Conservation (phyloP, 345 rosid genomes). For the Litchi chinensis region DNA sequence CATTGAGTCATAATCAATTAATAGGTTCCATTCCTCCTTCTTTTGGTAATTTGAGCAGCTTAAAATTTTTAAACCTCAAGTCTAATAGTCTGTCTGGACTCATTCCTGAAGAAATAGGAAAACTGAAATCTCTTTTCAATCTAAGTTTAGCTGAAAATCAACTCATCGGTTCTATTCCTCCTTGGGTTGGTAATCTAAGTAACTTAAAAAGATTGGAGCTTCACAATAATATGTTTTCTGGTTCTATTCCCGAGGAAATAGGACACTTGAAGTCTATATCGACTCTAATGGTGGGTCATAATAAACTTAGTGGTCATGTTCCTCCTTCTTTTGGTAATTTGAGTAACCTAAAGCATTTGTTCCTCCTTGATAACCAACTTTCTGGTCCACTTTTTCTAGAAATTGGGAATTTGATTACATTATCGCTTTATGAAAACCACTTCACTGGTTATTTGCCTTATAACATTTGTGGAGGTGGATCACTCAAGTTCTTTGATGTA, state of each 20-base stretch:
- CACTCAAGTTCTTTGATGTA: neutral
- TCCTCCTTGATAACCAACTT: neutral
- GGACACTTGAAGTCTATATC: neutral
- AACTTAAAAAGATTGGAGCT: too few species aligned
- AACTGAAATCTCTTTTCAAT: too few species aligned
- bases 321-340: too few species aligned
- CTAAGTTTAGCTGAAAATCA: too few species aligned
- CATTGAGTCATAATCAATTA: neutral
- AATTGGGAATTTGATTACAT: neutral
- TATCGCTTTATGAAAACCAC: neutral
- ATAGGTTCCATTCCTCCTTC: neutral
- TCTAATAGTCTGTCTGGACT: too few species aligned
- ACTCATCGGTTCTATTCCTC: too few species aligned
- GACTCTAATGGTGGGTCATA: too few species aligned
- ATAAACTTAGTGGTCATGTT: too few species aligned
- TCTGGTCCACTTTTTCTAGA: neutral
- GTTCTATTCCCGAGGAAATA: neutral
- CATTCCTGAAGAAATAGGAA: too few species aligned
- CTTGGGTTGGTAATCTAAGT: too few species aligned
- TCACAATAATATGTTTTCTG: too few species aligned
- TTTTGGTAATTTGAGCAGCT: neutral
- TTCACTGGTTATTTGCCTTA: constrained; percentile 24
- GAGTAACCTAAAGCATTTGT: too few species aligned
- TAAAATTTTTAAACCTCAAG: neutral
- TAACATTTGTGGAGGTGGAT: constrained; percentile 5